phyloP scores from a whole-genome alignment of 768 basidiomycete genomes.

The Leccinellum rugosiceps region DNA sequence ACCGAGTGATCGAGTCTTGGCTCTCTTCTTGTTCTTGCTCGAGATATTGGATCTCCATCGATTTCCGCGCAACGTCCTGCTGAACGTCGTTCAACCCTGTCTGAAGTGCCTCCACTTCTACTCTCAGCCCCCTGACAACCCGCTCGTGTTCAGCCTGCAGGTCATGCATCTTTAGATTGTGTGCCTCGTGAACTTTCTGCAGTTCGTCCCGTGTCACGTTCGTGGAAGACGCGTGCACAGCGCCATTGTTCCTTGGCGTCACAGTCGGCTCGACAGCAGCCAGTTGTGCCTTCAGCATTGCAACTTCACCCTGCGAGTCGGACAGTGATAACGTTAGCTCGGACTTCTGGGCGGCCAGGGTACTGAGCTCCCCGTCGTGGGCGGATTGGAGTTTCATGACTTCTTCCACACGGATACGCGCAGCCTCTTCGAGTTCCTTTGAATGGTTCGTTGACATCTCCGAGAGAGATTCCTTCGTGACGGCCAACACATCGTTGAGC shows the following conservation, averaged over 20 bases:
- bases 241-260: slow-evolving; percentile 57
- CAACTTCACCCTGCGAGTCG: slow-evolving; percentile 76
- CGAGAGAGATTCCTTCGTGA: slow-evolving; percentile 67
- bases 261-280: slow-evolving; percentile 43
- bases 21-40: slow-evolving; percentile 78
- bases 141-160: slow-evolving; percentile 66
- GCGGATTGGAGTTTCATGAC: slow-evolving; percentile 54
- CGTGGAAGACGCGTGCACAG: slow-evolving; percentile 34
- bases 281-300: slow-evolving; percentile 56
- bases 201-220: slow-evolving; percentile 73
- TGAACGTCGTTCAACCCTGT: slow-evolving; percentile 51
- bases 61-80: slow-evolving; percentile 61
- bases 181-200: slow-evolving; percentile 76
- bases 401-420: slow-evolving; percentile 67
- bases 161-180: slow-evolving; percentile 77
- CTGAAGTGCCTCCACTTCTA: slow-evolving; percentile 54
- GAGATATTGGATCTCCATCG: slow-evolving; percentile 78
- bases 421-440: slow-evolving; percentile 74
- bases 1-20: slow-evolving; percentile 75
- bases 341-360: slow-evolving; percentile 57
- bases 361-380: slow-evolving; percentile 60
- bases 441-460: slow-evolving; percentile 69
- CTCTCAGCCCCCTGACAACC: slow-evolving; percentile 46
- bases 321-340: slow-evolving; percentile 61
- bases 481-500: slow-evolving; percentile 59